Evolutionary conservation across 768 basidiomycete genomes (phyloP).

Genomic region (Hemileccinum impolitum): DNA sequence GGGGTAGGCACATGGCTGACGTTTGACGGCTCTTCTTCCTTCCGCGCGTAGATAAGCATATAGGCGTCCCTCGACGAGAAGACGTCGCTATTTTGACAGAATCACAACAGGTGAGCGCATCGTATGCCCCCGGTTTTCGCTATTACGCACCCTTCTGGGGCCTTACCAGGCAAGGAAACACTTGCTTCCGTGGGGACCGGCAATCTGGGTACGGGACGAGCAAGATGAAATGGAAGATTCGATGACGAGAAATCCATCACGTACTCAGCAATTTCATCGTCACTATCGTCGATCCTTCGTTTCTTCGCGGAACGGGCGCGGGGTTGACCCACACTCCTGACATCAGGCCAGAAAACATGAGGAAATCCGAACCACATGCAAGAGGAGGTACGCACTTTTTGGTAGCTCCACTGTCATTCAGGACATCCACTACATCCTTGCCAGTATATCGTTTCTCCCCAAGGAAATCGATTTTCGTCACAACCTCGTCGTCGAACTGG

Average conservation of each 20-base stretch:
- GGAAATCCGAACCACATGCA: not conserved
- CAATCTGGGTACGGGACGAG: constrained; percentile 16
- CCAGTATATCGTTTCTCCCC: constrained; percentile 40
- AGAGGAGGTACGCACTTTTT: constrained; percentile 26
- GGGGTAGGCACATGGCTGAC: constrained; percentile 14
- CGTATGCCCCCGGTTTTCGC: constrained; percentile 56
- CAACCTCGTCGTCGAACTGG: constrained; percentile 88
- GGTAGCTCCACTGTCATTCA: constrained; percentile 19
- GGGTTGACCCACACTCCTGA: constrained; percentile 28
- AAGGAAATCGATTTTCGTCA: constrained; percentile 58
- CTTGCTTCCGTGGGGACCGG: constrained; percentile 18
- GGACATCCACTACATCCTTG: constrained; percentile 30
- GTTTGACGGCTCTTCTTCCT: constrained; percentile 20
- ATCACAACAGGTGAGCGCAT: constrained; percentile 19
- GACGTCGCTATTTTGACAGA: constrained; percentile 39
- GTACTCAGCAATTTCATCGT: constrained; percentile 43
- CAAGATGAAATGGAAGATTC: constrained; percentile 18
- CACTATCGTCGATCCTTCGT: constrained; percentile 55
- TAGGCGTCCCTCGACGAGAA: constrained; percentile 83
- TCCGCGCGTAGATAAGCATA: constrained; percentile 86
- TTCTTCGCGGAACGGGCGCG: constrained; percentile 44
- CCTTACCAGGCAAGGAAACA: constrained; percentile 22
- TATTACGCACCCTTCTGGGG: constrained; percentile 74
- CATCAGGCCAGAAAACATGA: constrained; percentile 3
- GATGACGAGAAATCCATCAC: constrained; percentile 18